Conservation (phyloP, 257 asterid genomes). For the Salvia splendens region DNA sequence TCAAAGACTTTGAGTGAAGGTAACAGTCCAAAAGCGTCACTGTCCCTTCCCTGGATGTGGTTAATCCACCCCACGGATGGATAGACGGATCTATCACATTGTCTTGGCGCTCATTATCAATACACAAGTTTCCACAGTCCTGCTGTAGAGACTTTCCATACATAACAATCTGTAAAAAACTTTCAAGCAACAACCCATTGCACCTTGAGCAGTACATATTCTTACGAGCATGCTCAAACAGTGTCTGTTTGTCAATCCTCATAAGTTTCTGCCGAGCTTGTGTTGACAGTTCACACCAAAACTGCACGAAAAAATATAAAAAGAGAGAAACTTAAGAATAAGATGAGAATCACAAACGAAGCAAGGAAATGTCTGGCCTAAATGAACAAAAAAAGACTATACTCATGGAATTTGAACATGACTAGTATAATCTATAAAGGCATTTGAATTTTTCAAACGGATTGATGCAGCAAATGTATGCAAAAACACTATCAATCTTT, state of each 20-base stretch:
- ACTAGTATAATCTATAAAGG: not conserved
- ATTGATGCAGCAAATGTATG: slow-evolving; percentile 4
- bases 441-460: not conserved
- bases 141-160: slow-evolving; percentile 85
- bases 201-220: slow-evolving; percentile 98
- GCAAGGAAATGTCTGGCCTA: not conserved
- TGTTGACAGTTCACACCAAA: slow-evolving; percentile 85
- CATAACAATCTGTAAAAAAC: slow-evolving; percentile 82
- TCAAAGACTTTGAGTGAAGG: slow-evolving; percentile 69
- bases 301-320: slow-evolving; percentile 46
- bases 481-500: not conserved
- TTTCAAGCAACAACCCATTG: slow-evolving; percentile 94
- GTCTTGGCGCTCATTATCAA: slow-evolving; percentile 52
- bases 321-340: slow-evolving; percentile 3
- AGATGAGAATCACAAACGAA: not conserved
- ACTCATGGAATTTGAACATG: not conserved
- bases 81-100: slow-evolving; percentile 86
- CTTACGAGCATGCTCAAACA: slow-evolving; percentile 95
- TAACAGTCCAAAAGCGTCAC: slow-evolving; percentile 89
- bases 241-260: slow-evolving; percentile 83
- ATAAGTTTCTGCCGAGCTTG: slow-evolving; percentile 81
- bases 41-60: slow-evolving; percentile 72
- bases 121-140: slow-evolving; percentile 44
- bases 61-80: slow-evolving; percentile 98
- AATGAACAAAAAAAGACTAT: not conserved